Evolutionary conservation across 805 yeast genomes (phyloP).

Genomic region (Barnettozyma sucrosica): DNA sequence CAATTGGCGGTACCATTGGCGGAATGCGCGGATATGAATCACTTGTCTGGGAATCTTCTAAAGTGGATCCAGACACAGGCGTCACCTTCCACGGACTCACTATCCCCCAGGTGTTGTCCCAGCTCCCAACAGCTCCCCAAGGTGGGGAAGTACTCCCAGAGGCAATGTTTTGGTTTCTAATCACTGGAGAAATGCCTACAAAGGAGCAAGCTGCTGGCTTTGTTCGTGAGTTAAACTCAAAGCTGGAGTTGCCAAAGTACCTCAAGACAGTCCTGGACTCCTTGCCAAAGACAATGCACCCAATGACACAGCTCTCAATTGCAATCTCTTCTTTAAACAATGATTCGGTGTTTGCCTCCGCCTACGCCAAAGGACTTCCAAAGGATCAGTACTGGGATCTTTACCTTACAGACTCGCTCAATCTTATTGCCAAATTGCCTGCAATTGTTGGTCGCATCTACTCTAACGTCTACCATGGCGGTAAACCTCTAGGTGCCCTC

Average conservation of each 20-base stretch:
- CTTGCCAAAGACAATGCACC: conserved; percentile 63
- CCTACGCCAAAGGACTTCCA: conserved; percentile 63
- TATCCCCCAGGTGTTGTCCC: conserved; percentile 61
- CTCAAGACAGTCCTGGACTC: conserved; percentile 54
- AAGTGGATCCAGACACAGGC: conserved; percentile 69
- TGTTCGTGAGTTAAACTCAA: conserved; percentile 56
- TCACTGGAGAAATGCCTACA: conserved; percentile 70
- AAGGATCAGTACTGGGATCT: conserved; percentile 73
- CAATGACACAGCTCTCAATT: conserved; percentile 79
- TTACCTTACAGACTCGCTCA: conserved; percentile 65
- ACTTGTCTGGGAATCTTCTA: conserved; percentile 76
- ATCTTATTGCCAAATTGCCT: conserved; percentile 69
- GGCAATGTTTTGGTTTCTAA: conserved; percentile 70
- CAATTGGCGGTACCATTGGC: conserved; percentile 45
- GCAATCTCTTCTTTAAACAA: conserved; percentile 70
- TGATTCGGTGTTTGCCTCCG: conserved; percentile 64
- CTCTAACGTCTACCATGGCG: conserved; percentile 52
- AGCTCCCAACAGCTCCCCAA: conserved; percentile 16
- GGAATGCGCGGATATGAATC: conserved; percentile 79
- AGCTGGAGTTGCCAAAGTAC: conserved; percentile 60
- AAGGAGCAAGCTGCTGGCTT: conserved; percentile 50
- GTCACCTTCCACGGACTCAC: conserved; percentile 76
- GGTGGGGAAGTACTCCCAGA: conserved; percentile 46
- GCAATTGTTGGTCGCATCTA: conserved; percentile 70
- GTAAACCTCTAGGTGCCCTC: conserved; percentile 46